Base-by-base conservation (phyloP, 805 yeast genomes). In the Groenewaldozyma tartarivorans region DNA sequence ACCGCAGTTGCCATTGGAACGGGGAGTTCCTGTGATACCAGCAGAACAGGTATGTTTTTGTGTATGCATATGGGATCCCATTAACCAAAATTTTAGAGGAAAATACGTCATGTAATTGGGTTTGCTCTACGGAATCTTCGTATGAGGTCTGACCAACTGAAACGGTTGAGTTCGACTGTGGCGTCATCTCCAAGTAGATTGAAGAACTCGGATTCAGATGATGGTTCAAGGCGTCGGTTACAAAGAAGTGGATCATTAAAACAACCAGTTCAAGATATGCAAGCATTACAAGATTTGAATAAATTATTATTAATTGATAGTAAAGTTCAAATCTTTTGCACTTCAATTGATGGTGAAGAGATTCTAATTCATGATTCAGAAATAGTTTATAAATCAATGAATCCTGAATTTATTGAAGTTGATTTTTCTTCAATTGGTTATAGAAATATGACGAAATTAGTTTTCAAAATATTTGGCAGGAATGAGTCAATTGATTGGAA, bases 271-370 rank as follows among this genome's bases (percentile, higher is more conserved):
- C 29, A 24, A 7, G 29, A 24, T 24, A 24, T 7, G 7, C 29
- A 39, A 30, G 39, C 57, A 51, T 51, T 66, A 53, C 36, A 55
- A 50, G 26, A 58, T 50, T 44, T 61, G 37, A 44, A 46, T 49
- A 36, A 52, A 47, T 37, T 49, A 20, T 24, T 33, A 20, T 39
- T 51, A 34, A 34, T 49, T 3, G 48, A 52, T 40, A 45, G 42
- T 15, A 37, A 38, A 22, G 42, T 46, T 26, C 45, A 43, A 3
- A 7, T 52, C 5, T 42, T 49, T 32, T 24, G 29, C 13, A 24
- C 7, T 9, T 13, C 29, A 13, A 24, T 13, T 13, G 13, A 7
- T 13, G 29, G 29, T 7, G 13, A 24, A 24, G 13, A 24, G 7
- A 24, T 24, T 24, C 29, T 24, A 1, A 37, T 52, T 9, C 51